Evolutionary conservation across 108 stramenopile species (phyloP), one percentile per base, ranked within the genome.

Genomic region (Schizochytrium sp.): DNA sequence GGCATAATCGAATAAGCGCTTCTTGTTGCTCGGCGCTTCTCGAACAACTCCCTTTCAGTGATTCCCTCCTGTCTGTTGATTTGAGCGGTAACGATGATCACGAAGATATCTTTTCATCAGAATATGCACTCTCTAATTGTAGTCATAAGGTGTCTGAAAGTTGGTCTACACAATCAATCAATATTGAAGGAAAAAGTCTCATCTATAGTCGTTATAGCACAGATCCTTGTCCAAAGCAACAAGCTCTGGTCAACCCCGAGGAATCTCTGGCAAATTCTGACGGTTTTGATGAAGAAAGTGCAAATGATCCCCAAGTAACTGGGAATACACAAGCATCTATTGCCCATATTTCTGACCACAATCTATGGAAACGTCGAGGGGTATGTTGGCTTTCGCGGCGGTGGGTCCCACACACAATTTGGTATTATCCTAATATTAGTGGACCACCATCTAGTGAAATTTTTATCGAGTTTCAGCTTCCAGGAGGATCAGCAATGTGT

Each of bases 371-470:
- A 53, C 76, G 76, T 13, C 76, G 76, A 8, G 53, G 76, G 17
- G 50, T 55, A 1, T 83, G 76, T 53, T 83, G 76, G 76, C 47
- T 83, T 28, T 47, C 49, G 50, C 50, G 76, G 5, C 76, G 76
- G 28, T 83, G 76, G 76, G 55, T 53, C 28, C 76, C 47, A 28
- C 76, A 55, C 10, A 83, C 76, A n/a, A 83, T 83, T 10, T 83
- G 76, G 76, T 83, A 83, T 53, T 83, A 55, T 53, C 76, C 76
- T 5, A 53, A 53, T 1, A 83, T 83, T 10, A 83, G 76, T 28
- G 76, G 76, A 1, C 76, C 76, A 3, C 76, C 76, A 10, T 83
- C 76, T n/a, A 49, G 53, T 0, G 76, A 83, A 28, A 28, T 83
- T 28, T 83, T 55, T 28, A 5, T 83, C 17, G 76, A 83, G 53